Evolutionary conservation across 1,284 basidiomycete species (phyloP).

Genomic region (Leccinum fuscescens): DNA sequence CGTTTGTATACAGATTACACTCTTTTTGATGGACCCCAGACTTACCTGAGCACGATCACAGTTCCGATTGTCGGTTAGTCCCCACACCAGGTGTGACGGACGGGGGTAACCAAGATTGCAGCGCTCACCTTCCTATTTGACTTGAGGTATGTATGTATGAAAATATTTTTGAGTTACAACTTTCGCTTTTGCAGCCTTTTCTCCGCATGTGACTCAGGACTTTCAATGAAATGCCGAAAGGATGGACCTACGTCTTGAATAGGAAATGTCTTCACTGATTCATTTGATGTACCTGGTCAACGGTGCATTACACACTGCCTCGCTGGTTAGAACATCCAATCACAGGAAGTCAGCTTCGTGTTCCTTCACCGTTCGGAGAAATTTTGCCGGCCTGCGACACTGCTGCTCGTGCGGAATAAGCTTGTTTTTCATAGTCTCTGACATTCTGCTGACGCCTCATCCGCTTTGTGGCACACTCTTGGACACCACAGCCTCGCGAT

Average conservation of each 20-base stretch:
- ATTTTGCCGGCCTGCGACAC: neutral
- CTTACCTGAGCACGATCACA: neutral
- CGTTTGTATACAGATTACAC: neutral
- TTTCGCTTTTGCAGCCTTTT: slow-evolving; percentile 14
- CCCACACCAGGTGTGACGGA: neutral
- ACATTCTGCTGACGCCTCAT: slow-evolving; percentile 20
- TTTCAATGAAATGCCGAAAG: slow-evolving; percentile 11
- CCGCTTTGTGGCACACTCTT: slow-evolving; percentile 33
- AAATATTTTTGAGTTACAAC: neutral
- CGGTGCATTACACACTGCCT: slow-evolving; percentile 15
- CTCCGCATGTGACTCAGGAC: slow-evolving; percentile 20
- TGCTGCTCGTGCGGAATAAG: neutral
- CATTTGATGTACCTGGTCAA: slow-evolving; percentile 25
- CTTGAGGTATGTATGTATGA: slow-evolving; percentile 9
- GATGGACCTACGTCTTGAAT: slow-evolving; percentile 10
- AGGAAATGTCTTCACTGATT: slow-evolving; percentile 15
- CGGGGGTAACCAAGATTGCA: neutral
- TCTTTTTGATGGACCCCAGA: neutral
- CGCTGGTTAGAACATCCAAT: slow-evolving; percentile 5
- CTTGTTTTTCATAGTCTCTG: slow-evolving; percentile 22
- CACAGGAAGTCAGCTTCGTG: slow-evolving; percentile 1
- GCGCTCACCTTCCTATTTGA: neutral
- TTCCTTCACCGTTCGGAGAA: slow-evolving; percentile 1
- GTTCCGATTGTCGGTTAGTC: neutral
- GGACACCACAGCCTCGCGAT: slow-evolving; percentile 28